Conservation (phyloP, 805 yeast species). For the Yarrowia sp. region DNA sequence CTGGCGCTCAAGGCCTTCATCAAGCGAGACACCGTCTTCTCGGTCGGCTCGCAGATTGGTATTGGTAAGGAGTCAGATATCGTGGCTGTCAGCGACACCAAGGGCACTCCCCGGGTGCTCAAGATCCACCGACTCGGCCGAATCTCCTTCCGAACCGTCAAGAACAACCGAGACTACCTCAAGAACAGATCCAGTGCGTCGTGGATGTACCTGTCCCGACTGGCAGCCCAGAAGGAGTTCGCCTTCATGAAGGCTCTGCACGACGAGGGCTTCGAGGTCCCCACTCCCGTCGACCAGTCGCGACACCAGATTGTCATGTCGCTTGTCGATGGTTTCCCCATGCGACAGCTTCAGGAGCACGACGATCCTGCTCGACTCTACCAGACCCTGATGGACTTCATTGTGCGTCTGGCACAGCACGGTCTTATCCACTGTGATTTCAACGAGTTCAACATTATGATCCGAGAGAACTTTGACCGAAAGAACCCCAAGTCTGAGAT, state of each 20-base stretch:
- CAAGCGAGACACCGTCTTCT: conserved; percentile 66
- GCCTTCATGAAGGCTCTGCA: conserved; percentile 78
- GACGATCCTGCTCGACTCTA: conserved; percentile 68
- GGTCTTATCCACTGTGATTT: conserved; percentile 97
- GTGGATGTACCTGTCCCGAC: conserved; percentile 88
- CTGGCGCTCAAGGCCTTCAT: conserved; percentile 83
- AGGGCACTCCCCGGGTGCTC: conserved; percentile 51
- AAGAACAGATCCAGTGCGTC: conserved; percentile 66
- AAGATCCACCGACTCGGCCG: conserved; percentile 94
- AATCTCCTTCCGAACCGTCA: conserved; percentile 87
- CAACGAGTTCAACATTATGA: conserved; percentile 93
- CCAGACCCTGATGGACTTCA: conserved; percentile 81
- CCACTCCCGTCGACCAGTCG: conserved; percentile 82
- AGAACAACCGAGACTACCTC: conserved; percentile 89
- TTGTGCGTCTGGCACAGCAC: conserved; percentile 75
- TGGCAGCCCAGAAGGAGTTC: conserved; percentile 92
- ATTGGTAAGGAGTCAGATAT: conserved; percentile 83
- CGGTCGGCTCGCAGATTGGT: conserved; percentile 53
- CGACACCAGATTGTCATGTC: conserved; percentile 95
- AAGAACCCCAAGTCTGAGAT: conserved; percentile 57
- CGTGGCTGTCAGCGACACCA: conserved; percentile 68
- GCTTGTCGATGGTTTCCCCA: conserved; percentile 81
- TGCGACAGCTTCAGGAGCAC: conserved; percentile 78
- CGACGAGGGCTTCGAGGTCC: conserved; percentile 78
- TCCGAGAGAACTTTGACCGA: conserved; percentile 49